Evolutionary conservation across 768 basidiomycete genomes (phyloP), one percentile per base, ranked within the genome.

Genomic region (Harrya chromipes): DNA sequence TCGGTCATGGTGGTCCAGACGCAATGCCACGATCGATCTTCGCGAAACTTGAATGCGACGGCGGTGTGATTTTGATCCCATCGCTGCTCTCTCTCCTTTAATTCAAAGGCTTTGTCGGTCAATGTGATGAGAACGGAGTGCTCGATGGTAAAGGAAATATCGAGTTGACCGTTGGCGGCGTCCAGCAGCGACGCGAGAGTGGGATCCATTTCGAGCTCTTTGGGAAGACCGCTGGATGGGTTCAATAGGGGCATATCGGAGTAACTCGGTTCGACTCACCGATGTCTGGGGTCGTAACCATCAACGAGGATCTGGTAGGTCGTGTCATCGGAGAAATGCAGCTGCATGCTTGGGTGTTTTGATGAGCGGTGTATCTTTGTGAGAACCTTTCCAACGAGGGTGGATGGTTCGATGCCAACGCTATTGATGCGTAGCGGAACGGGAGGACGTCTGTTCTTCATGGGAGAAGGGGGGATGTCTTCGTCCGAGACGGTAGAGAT

Each of bases 1-100:
- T 84, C 82, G 20, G 74, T 70, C 51, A 83, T 71, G 23, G 73
- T 74, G n/a, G 81, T 82, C 81, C 80, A 85, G 31, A 85, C 74
- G 63, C 81, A 83, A 50, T 82, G 80, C 83, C 83, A 85, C n/a
- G 61, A 61, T 35, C 36, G 54, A 33, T 72, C 66, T 63, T 72
- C 75, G 36, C 69, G 62, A 51, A 82, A 82, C 54, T 81, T 82
- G 67, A 84, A 68, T 19, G 79, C 82, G 19, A 84, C 67, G 9
- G 62, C 70, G 16, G 56, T 62, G 47, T 71, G 69, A 50, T 67
- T 65, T 48, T 73, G 64, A 34, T 64, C 57, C 70, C 71, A 73
- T 6, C 68, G 61, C 34, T 67, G 59, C 44, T 54, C 63, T 50
- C 53, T 55, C 47, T 59, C 54, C 43, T 64, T 72, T 26, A 64